Percentiles rank a stretch among this genome's conserved stretches.
Evolutionary conservation across 768 basidiomycete species (phyloP).

Genomic region (Crucibulum laeve): DNA sequence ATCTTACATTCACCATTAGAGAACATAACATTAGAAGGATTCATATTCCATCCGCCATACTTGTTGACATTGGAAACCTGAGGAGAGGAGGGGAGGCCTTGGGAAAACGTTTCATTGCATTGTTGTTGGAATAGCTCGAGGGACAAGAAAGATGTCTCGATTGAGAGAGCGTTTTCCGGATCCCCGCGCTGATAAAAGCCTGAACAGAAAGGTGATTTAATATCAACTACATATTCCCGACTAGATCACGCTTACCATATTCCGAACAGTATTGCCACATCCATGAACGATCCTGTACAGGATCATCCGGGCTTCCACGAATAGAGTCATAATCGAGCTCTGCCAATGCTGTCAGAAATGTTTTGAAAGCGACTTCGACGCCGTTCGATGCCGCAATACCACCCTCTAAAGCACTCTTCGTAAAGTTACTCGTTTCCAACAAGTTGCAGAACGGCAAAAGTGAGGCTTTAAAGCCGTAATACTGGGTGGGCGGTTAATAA

Average conservation of each 20-base stretch:
- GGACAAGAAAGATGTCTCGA: slow-evolving; percentile 42
- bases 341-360: slow-evolving; percentile 36
- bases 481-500: slow-evolving; percentile 18
- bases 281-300: slow-evolving; percentile 40
- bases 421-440: slow-evolving; percentile 40
- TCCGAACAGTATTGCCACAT: slow-evolving; percentile 54
- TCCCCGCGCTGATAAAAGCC: slow-evolving; percentile 48
- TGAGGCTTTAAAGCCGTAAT: slow-evolving; percentile 41
- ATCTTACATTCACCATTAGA: slow-evolving; percentile 45
- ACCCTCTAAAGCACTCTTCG: slow-evolving; percentile 26
- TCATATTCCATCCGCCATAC: slow-evolving; percentile 51
- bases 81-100: slow-evolving; percentile 32
- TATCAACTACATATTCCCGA: neutral
- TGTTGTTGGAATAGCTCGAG: slow-evolving; percentile 40
- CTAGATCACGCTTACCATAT: slow-evolving; percentile 28
- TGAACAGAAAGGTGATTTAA: slow-evolving; percentile 7
- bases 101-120: slow-evolving; percentile 36
- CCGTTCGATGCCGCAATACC: slow-evolving; percentile 32
- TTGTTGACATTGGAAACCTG: slow-evolving; percentile 41
- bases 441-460: slow-evolving; percentile 44
- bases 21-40: slow-evolving; percentile 41
- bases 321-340: slow-evolving; percentile 44
- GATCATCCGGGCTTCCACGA: slow-evolving; percentile 34
- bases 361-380: slow-evolving; percentile 28
- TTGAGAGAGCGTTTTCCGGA: slow-evolving; percentile 37